Evolutionary conservation across 352 stramenopile genomes (phyloP), one percentile per base, ranked within the genome.

Genomic region (Aphanomyces cochlioides): DNA sequence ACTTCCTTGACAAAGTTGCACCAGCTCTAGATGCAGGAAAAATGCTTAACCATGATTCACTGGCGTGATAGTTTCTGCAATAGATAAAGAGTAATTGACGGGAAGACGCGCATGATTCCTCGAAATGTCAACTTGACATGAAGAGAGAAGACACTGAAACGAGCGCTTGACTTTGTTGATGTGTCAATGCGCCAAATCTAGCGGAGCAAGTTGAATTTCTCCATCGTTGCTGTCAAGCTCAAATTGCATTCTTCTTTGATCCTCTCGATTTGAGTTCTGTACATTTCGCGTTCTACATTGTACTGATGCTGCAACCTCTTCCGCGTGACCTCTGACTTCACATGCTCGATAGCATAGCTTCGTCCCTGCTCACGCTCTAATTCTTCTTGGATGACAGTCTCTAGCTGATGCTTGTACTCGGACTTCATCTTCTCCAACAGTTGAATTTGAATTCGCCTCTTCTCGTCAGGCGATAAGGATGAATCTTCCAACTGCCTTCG

Each of bases 161-260:
- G 28, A 28, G 28, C 28, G 28, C 28, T 28, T 53, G 45, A 2
- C 45, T n/a, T 53, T 15, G 13, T 15, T 53, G 45, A 19, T 1
- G 45, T n/a, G n/a, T n/a, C 45, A 53, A 19, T n/a, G 13, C 45
- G 13, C 13, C 13, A 7, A 12, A 36, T 15, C 50, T 78, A 93
- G 8, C 86, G 80, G 17, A 93, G 74, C 37, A 93, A 69, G 69
- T 92, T 93, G 77, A 78, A 84, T 73, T 89, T 82, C 47, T 80
- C 79, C 73, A 88, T 88, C 5, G 78, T 80, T 0, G 80, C 66
- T 0, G 80, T 83, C 56, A 92, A 82, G 61, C 76, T 77, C 73
- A 89, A 73, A 73, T 92, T 82, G 66, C 83, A 90, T 74, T 92
- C 84, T 40, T 67, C 75, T 0, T 75, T 80, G 56, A 90, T 76